A percentile compares a stretch with the other conserved stretches of the same genome.
phyloP scores from a whole-genome alignment of 2,329 filamentous ascomycete species.

The Pseudocercospora ulei region DNA sequence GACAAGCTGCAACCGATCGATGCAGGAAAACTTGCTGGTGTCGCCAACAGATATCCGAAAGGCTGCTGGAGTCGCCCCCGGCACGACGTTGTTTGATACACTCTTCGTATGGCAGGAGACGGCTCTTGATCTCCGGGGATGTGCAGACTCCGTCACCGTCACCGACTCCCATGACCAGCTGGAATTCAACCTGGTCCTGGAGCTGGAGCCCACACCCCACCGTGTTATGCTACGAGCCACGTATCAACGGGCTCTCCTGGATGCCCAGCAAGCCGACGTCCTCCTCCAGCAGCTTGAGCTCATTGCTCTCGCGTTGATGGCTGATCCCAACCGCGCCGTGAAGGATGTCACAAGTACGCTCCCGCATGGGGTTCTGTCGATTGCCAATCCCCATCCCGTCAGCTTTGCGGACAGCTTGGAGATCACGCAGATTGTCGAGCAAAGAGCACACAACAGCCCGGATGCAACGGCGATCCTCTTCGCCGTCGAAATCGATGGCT shows the following conservation, averaged over 20 bases:
- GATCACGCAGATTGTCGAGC: slow-evolving; percentile 46
- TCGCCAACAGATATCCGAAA: slow-evolving; percentile 62
- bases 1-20: slow-evolving; percentile 55
- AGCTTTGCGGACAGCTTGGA: slow-evolving; percentile 25
- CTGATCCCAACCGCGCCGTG: slow-evolving; percentile 33
- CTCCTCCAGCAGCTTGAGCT: slow-evolving; percentile 54
- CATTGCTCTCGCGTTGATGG: slow-evolving; percentile 42
- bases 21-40: slow-evolving; percentile 54
- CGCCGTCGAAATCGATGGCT: slow-evolving; percentile 42
- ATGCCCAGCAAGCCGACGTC: slow-evolving; percentile 46
- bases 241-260: slow-evolving; percentile 48
- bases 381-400: slow-evolving; percentile 36
- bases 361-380: slow-evolving; percentile 31
- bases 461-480: slow-evolving; percentile 56
- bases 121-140: slow-evolving; percentile 36
- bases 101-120: slow-evolving; percentile 81
- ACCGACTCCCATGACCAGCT: slow-evolving; percentile 57
- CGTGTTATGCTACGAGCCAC: slow-evolving; percentile 47
- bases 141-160: slow-evolving; percentile 42
- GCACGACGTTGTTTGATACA: slow-evolving; percentile 58
- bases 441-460: slow-evolving; percentile 43
- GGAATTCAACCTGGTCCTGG: slow-evolving; percentile 66
- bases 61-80: slow-evolving; percentile 46
- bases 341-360: slow-evolving; percentile 30
- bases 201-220: slow-evolving; percentile 55